A percentile compares a stretch with the other conserved stretches of the same genome.
Conservation (phyloP, 2,329 filamentous ascomycete genomes). For the Didymella sp. region DNA sequence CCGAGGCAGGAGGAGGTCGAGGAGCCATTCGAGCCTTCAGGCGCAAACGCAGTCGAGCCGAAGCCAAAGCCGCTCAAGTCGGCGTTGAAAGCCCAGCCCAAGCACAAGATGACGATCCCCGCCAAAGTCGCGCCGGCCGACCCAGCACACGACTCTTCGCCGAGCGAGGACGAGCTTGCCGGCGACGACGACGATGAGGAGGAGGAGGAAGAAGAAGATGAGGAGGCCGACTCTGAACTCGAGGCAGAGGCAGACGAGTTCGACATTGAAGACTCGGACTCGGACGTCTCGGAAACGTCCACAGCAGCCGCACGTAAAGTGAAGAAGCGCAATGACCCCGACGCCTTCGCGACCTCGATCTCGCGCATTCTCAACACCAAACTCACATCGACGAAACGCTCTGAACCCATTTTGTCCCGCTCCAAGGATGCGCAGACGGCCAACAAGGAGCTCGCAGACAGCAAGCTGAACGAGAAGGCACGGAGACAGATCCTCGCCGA, state of each 20-base stretch:
- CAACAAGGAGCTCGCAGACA: constrained; percentile 74
- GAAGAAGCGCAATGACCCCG: constrained; percentile 89
- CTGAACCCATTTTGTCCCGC: constrained; percentile 90
- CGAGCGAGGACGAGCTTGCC: constrained; percentile 30
- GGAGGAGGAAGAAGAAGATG: constrained; percentile 32
- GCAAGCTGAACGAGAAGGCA: constrained; percentile 81
- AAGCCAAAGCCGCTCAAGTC: constrained; percentile 25
- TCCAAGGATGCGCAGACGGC: constrained; percentile 76
- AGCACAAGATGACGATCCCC: constrained; percentile 32
- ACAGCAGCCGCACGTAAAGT: constrained; percentile 54
- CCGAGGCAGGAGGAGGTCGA: constrained; percentile 56
- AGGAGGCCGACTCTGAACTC: constrained; percentile 50
- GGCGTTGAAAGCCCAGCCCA: constrained; percentile 29
- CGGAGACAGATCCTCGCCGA: constrained; percentile 79
- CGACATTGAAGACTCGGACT: constrained; percentile 42
- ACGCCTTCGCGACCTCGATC: constrained; percentile 89
- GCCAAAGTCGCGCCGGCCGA: constrained; percentile 37
- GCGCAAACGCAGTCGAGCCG: constrained; percentile 31
- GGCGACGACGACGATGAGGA: constrained; percentile 25
- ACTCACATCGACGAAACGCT: constrained; percentile 78
- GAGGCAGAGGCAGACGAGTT: constrained; percentile 49
- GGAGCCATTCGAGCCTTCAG: constrained; percentile 43
- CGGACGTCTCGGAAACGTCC: constrained; percentile 43
- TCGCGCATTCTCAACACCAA: constrained; percentile 92
- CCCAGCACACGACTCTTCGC: constrained; percentile 40